Base-by-base conservation (phyloP, 1,284 basidiomycete genomes). In the Marasmius tenuissimus region DNA sequence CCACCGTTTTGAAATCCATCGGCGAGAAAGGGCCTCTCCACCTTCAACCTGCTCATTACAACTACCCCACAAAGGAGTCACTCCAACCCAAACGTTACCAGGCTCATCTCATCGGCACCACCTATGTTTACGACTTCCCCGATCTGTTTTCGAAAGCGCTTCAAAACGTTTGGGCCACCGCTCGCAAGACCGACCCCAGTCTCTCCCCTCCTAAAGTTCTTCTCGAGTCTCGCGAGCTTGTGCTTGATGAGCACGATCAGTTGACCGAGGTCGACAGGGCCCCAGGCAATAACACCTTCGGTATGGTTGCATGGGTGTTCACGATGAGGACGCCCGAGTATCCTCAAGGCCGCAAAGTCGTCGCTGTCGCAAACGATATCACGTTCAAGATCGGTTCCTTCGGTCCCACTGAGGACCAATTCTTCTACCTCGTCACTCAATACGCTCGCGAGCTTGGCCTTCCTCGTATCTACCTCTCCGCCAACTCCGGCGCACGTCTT, bases 331-430 rank as follows among this genome's bases (percentile, higher is more conserved):
- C 97, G 0, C 97, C 97, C 11, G 97, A 99, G 78, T 98, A 87
- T 78, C 94, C 94, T 57, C 78, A 86, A 50, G 97, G 97, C 40
- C 93, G 97, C 68, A 88, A 86, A 66, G 86, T 91, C 1, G 91
- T 99, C 10, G 90, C 96, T 60, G 88, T 99, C 65, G 95, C 97
- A 61, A 99, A 99, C 80, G 97, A 99, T 72, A 99, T 99, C 77
- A 99, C 97, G 20, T 97, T 88, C 84, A 97, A 95, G 80, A 98
- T 98, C 65, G 97, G 97, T 67, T 98, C 97, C 11, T 99, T 99
- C 74, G 97, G 97, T 60, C 97, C 97, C 45, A 73, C 81, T 8
- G 97, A 99, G 76, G 97, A 99, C 78, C 91, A 94, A 65, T 98
- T 93, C 87, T 99, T 99, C 82, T 96, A 88, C 78, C 90, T 93